Percentiles rank a stretch among this genome's conserved stretches.
Conservation (phyloP, 352 stramenopile species). For the Pythium aquatile region DNA sequence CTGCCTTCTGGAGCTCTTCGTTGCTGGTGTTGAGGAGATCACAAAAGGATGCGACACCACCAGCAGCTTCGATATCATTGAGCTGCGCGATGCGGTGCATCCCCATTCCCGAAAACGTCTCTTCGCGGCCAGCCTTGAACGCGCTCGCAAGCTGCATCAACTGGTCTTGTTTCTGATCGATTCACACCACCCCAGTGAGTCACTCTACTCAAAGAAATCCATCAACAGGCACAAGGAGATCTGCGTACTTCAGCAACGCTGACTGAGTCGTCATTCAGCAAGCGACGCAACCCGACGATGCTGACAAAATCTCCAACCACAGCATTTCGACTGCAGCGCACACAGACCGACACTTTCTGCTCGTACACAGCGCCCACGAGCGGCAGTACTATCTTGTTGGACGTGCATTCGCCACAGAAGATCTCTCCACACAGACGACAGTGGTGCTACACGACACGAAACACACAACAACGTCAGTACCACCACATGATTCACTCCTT, state of each 20-base stretch:
- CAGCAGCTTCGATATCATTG: constrained; percentile 82
- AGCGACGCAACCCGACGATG: constrained; percentile 64
- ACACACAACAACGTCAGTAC: neutral
- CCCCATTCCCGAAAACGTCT: constrained; percentile 65
- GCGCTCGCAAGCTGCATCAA: constrained; percentile 57
- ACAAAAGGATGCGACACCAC: constrained; percentile 71
- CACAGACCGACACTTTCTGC: constrained; percentile 71
- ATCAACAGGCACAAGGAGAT: no score
- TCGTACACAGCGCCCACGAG: constrained; percentile 59
- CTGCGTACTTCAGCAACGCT: constrained; percentile 38
- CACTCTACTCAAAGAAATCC: no score
- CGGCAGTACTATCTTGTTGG: constrained; percentile 63
- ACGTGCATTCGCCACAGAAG: constrained; percentile 74
- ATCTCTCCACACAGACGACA: constrained; percentile 74
- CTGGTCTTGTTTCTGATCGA: constrained; percentile 66
- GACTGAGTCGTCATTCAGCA: constrained; percentile 44
- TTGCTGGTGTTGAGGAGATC: constrained; percentile 51
- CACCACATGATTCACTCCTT: neutral
- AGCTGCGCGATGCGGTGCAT: constrained; percentile 74
- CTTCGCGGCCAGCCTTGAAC: constrained; percentile 55
- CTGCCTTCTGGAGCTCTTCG: constrained; percentile 50
- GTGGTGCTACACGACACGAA: constrained; percentile 42
- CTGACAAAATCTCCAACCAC: constrained; percentile 64
- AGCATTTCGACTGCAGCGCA: constrained; percentile 73
- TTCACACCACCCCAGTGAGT: neutral